These are phyloP conservation scores for Calonectria pseudoreteaudii DNA, from an alignment of 2,329 filamentous ascomycete species.

Conservation along the genomic window DNA sequence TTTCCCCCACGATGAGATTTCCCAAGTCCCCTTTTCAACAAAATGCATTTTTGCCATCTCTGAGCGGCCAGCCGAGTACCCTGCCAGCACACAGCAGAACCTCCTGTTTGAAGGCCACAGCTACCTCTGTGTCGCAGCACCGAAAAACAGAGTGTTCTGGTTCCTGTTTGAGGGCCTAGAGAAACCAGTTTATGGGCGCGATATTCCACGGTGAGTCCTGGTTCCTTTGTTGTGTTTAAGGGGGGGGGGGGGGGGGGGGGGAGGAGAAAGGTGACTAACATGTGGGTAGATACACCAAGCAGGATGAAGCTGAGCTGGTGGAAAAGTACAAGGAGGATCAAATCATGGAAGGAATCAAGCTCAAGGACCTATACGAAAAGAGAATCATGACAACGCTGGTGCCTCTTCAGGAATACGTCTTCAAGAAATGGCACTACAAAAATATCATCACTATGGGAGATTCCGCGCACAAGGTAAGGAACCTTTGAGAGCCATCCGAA, in stretches of 20 bases:
- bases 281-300: neutral
- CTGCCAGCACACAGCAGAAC: neutral
- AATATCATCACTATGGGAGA: neutral
- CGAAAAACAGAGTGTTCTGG: neutral
- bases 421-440: neutral
- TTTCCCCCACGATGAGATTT: neutral
- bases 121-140: neutral
- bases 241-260: too few relatives aligned
- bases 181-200: neutral
- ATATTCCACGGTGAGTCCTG: neutral
- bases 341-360: neutral
- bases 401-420: neutral
- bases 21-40: neutral
- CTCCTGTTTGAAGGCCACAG: neutral
- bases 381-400: neutral
- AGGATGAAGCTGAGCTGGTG: neutral
- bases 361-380: neutral
- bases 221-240: neutral
- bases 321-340: neutral
- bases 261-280: neutral
- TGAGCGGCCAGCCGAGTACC: neutral
- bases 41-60: neutral
- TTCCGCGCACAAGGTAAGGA: neutral
- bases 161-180: neutral
- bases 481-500: neutral